These are phyloP conservation scores for Strobilomyces dryophilus DNA, from an alignment of 768 basidiomycete species.

Conservation along the genomic window DNA sequence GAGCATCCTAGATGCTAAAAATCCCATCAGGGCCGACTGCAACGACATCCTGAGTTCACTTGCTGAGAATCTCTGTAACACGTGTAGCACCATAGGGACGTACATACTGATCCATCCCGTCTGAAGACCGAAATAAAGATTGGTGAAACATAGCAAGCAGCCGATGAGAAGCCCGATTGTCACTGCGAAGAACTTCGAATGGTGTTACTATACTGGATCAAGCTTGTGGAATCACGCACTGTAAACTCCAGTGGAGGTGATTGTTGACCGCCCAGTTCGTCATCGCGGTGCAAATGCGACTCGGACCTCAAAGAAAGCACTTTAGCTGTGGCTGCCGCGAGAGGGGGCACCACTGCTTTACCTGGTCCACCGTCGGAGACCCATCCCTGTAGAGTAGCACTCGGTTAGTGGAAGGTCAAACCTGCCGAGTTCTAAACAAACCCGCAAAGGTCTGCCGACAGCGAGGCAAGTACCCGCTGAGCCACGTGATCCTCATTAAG, in stretches of 20 bases:
- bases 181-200: slow-evolving; percentile 50
- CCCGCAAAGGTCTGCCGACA: background rate
- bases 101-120: slow-evolving; percentile 91
- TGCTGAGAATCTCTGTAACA: background rate
- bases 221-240: slow-evolving; percentile 11
- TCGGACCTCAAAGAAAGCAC: slow-evolving; percentile 3
- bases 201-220: background rate
- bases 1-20: slow-evolving; percentile 73
- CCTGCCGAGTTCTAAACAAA: background rate
- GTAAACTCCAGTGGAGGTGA: slow-evolving; percentile 27
- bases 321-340: background rate
- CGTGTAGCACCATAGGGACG: slow-evolving; percentile 14
- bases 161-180: slow-evolving; percentile 79
- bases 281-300: background rate
- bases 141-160: slow-evolving; percentile 87
- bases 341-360: slow-evolving; percentile 2
- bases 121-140: slow-evolving; percentile 83
- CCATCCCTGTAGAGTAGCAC: slow-evolving; percentile 6
- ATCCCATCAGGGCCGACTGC: slow-evolving; percentile 91
- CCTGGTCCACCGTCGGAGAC: slow-evolving; percentile 21
- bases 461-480: too few relatives aligned
- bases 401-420: background rate
- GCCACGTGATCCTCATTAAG: slow-evolving; percentile 30
- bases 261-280: background rate
- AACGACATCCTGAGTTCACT: slow-evolving; percentile 81